Evolutionary conservation across 2,329 filamentous ascomycete genomes (phyloP), one percentile per base, ranked within the genome.

Genomic region (Arthrobotrys sinensis): DNA sequence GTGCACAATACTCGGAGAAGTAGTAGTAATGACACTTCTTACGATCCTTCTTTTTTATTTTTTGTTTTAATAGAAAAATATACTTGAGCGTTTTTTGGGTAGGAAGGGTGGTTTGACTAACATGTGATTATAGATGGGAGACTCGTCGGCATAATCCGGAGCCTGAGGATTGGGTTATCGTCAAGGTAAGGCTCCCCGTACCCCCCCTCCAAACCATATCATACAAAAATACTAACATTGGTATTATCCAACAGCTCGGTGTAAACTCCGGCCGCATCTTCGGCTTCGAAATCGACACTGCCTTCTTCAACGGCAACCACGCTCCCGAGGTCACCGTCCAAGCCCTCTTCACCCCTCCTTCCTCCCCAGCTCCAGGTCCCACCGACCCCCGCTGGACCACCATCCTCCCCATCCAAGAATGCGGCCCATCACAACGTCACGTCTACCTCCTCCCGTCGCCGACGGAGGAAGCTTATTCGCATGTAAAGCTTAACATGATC

Each of bases 401-500:
- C 0, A 91, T 95, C 72, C 86, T 95, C 4, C 87, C 87, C 16
- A 86, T 89, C 78, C 88, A 92, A 82, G 90, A 92, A 82, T 94
- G 92, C 83, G 92, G 92, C 0, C 92, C 93, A 0, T 91, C 87
- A 64, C 90, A 91, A 84, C 86, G 92, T 76, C 92, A 93, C 82
- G 91, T 87, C 2, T 96, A 92, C 93, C 88, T 89, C 82, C 86
- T 95, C 14, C 85, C 87, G 14, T 82, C 83, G 16, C 87, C 88
- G 19, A 90, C 89, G 0, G 84, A 85, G 38, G 92, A 92, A 84
- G 88, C 90, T 67, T 94, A 92, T 85, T 94, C 92, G 0, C 92
- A 96, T 83, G 91, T 94, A 46, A 87, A 92, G 38, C 86, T 96
- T 69, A 92, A 93, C 83, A 94, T 94, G 93, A 94, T 93, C 83